These are phyloP conservation scores for Kwoniella dejecticola DNA, from an alignment of 768 basidiomycete genomes.

Conservation along the genomic window DNA sequence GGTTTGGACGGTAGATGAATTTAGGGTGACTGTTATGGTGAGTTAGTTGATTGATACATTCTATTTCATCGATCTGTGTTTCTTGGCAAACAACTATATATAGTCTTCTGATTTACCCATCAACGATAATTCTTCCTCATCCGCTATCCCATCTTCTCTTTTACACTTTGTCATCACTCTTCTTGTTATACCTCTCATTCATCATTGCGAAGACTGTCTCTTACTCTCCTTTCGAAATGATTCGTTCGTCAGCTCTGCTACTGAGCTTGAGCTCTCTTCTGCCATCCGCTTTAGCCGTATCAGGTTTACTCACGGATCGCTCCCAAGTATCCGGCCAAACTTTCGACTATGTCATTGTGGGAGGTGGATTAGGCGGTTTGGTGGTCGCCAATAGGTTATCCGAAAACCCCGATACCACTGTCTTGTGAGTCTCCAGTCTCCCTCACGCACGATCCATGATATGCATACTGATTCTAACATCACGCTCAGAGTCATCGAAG, in stretches of 20 bases:
- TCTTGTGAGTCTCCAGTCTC: conserved; percentile 50
- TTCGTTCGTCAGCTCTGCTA: neutral
- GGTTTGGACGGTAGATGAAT: neutral
- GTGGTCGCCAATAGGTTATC: conserved; percentile 60
- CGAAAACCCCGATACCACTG: conserved; percentile 59
- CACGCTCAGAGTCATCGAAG: conserved; percentile 18
- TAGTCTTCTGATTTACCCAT: neutral
- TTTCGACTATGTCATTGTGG: conserved; percentile 65
- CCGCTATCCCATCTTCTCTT: too few relatives aligned
- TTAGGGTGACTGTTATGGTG: too few relatives aligned
- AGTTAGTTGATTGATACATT: too few relatives aligned
- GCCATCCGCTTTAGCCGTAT: conserved; percentile 13
- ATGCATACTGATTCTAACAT: neutral
- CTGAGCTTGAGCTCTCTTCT: conserved; percentile 4
- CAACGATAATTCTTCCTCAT: neutral
- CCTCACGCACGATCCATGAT: neutral
- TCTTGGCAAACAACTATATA: neutral
- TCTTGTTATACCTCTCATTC: too few relatives aligned
- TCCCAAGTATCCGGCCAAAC: conserved; percentile 43
- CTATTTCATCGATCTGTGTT: too few relatives aligned
- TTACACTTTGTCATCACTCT: neutral
- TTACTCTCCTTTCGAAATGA: too few relatives aligned
- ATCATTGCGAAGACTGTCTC: too few relatives aligned
- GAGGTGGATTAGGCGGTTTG: conserved; percentile 61
- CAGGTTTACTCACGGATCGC: conserved; percentile 19